Evolutionary conservation across 1,284 basidiomycete genomes (phyloP).

Genomic region (Rhodotorula sp.): DNA sequence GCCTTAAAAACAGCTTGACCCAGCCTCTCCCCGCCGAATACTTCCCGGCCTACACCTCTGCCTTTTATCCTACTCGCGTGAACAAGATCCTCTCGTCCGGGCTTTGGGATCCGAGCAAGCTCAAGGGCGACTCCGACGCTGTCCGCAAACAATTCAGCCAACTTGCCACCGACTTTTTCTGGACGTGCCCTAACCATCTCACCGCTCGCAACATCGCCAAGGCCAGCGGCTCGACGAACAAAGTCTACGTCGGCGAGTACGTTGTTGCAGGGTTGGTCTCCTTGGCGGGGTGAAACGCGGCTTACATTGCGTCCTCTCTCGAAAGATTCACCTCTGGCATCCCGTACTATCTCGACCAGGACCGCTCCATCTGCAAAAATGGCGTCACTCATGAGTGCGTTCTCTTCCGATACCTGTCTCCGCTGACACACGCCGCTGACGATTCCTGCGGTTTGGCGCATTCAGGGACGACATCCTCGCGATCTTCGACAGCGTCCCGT

Average conservation of each 20-base stretch:
- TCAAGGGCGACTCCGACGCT: constrained; percentile 5
- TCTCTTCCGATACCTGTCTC: too few species aligned
- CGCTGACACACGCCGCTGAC: background rate
- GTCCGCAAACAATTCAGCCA: constrained; percentile 10
- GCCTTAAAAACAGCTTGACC: too few species aligned
- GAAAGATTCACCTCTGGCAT: constrained; percentile 36
- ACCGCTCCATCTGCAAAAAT: background rate
- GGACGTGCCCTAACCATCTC: constrained; percentile 39
- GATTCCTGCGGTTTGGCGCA: too few species aligned
- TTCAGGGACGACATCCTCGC: constrained; percentile 38
- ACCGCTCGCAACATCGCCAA: constrained; percentile 23
- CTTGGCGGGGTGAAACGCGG: too few species aligned
- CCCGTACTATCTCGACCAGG: background rate
- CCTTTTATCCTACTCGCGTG: constrained; percentile 5
- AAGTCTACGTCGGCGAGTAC: constrained; percentile 34
- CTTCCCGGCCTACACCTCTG: background rate
- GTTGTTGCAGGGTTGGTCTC: background rate
- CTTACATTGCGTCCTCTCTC: background rate
- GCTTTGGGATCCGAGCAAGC: constrained; percentile 19
- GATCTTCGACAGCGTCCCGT: constrained; percentile 22
- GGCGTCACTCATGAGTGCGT: constrained; percentile 29
- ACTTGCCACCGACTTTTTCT: constrained; percentile 38
- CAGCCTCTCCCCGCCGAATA: background rate
- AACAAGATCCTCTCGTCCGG: constrained; percentile 21
- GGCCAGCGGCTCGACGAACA: background rate